Percentiles rank a stretch among this genome's conserved stretches.
These are phyloP conservation scores for Ormosia emarginata DNA, from an alignment of 306 rosid species.

Conservation along the genomic window DNA sequence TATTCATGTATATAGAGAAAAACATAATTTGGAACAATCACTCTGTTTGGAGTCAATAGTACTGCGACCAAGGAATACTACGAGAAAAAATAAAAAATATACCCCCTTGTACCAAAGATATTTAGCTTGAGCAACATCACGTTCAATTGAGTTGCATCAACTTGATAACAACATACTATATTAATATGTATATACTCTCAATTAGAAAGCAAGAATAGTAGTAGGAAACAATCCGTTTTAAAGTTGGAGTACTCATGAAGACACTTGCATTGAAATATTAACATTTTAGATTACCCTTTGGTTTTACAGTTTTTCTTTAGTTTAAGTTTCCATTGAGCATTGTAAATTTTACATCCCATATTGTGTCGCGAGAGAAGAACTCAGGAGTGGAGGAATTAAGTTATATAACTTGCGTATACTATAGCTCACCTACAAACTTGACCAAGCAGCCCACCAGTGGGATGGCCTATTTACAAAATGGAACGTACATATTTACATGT, in stretches of 20 bases:
- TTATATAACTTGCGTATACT: not conserved
- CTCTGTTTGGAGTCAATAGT: too few relatives aligned
- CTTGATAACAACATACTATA: not conserved
- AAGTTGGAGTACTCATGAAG: not conserved
- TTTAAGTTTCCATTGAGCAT: not conserved
- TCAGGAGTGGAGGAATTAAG: not conserved
- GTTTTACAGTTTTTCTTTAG: not conserved
- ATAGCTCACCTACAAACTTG: not conserved
- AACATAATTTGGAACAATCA: too few relatives aligned
- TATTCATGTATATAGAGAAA: too few relatives aligned
- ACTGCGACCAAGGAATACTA: too few relatives aligned
- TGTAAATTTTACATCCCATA: not conserved
- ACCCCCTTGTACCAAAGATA: too few relatives aligned
- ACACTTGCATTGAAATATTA: not conserved
- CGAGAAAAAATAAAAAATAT: too few relatives aligned
- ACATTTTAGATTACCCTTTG: not conserved
- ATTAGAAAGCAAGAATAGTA: not conserved
- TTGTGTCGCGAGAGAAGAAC: not conserved
- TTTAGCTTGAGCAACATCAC: not conserved
- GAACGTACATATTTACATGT: slow-evolving; percentile 20
- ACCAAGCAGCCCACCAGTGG: not conserved
- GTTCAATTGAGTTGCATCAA: not conserved
- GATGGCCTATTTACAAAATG: slow-evolving; percentile 25
- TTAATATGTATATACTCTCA: not conserved
- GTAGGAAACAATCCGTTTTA: not conserved